Conservation (phyloP, 2,329 filamentous ascomycete genomes). For the Penicillium griseofulvum region DNA sequence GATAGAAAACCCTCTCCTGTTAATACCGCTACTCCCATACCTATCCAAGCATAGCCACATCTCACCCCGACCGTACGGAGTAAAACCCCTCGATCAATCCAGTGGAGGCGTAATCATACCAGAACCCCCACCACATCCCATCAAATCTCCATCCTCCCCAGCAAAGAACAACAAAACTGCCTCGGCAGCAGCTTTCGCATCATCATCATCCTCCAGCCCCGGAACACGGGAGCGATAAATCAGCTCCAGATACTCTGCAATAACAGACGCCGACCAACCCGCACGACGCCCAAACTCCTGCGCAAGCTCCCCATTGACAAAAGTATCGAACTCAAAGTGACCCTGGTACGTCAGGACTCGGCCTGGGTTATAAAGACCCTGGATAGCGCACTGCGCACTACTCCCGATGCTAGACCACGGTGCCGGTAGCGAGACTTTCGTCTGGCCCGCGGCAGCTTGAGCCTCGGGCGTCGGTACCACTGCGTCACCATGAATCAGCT, state of each 20-base stretch:
- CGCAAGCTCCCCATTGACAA: constrained; percentile 24
- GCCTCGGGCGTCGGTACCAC: constrained; percentile 21
- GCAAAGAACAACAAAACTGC: constrained; percentile 33
- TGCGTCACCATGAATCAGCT: constrained; percentile 36
- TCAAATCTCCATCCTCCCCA: constrained; percentile 11
- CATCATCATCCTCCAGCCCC: constrained; percentile 28
- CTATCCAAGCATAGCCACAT: neutral
- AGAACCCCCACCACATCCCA: neutral
- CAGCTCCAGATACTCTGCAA: constrained; percentile 18
- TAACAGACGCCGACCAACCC: constrained; percentile 20
- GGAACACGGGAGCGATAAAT: constrained; percentile 20
- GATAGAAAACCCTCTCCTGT: neutral
- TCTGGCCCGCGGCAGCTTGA: neutral
- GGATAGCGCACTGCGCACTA: constrained; percentile 27
- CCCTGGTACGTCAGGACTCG: constrained; percentile 34
- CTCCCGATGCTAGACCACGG: constrained; percentile 33
- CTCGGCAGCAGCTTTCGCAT: constrained; percentile 34
- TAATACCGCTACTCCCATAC: neutral
- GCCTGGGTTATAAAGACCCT: constrained; percentile 30
- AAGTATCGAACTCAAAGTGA: constrained; percentile 34
- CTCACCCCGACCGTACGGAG: neutral
- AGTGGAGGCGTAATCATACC: constrained; percentile 27
- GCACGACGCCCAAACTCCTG: constrained; percentile 22
- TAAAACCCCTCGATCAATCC: neutral
- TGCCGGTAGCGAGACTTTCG: constrained; percentile 14